phyloP scores from a whole-genome alignment of 257 asterid species.

The Cordia subcordata region DNA sequence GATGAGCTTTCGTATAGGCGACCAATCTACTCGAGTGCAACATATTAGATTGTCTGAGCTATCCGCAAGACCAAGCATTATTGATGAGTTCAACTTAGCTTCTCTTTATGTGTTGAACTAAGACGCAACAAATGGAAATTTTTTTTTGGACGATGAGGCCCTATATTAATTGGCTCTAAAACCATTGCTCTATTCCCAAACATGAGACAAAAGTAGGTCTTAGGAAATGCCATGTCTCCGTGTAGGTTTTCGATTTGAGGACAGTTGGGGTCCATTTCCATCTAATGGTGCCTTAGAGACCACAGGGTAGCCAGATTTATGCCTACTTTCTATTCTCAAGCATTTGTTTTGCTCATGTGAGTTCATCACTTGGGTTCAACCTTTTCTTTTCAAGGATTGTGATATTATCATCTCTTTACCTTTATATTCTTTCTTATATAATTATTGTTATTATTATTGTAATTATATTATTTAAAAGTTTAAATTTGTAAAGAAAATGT shows the following conservation, averaged over 20 bases:
- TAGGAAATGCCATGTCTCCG: slow-evolving; percentile 27
- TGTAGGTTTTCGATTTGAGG: slow-evolving; percentile 9
- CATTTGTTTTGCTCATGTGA: too few relatives aligned
- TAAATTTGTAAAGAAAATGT: too few relatives aligned
- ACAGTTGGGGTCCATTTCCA: slow-evolving; percentile 22
- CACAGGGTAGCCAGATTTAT: slow-evolving; percentile 5
- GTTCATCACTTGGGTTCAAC: too few relatives aligned
- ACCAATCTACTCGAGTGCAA: too few relatives aligned
- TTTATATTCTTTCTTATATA: too few relatives aligned
- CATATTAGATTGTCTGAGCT: slow-evolving; percentile 27
- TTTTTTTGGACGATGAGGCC: slow-evolving; percentile 1
- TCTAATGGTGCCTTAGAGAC: slow-evolving; percentile 21
- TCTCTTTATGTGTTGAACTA: slow-evolving; percentile 10
- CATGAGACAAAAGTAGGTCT: slow-evolving; percentile 24
- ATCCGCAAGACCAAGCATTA: slow-evolving; percentile 21
- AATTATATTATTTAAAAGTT: too few relatives aligned
- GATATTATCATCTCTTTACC: too few relatives aligned
- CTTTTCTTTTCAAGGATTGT: too few relatives aligned
- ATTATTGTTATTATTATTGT: too few relatives aligned
- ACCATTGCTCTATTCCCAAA: slow-evolving; percentile 12
- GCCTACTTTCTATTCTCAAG: too few relatives aligned
- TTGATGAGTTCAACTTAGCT: slow-evolving; percentile 38
- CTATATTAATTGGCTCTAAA: slow-evolving; percentile 8
- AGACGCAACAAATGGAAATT: slow-evolving; percentile 12
- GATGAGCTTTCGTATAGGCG: too few relatives aligned